Evolutionary conservation across 495 filamentous ascomycete species (phyloP), one percentile per base, ranked within the genome.

Genomic region (Neurospora terricola): DNA sequence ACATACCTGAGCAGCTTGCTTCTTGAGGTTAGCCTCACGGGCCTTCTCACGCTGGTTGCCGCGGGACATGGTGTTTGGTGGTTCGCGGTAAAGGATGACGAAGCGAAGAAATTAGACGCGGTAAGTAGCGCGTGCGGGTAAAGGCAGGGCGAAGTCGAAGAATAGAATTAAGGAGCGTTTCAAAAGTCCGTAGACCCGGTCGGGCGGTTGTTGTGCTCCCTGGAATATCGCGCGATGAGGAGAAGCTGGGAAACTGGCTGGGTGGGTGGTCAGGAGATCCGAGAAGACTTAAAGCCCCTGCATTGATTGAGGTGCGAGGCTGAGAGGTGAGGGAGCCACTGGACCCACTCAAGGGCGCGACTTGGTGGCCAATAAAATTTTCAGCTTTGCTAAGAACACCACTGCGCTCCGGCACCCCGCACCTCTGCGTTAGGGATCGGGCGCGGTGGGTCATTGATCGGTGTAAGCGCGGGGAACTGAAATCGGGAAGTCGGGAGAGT

Each of bases 11-110:
- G 79, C 74, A 38, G 86, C 83, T 69, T 84, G 79, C 79, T 89
- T 88, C 86, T 94, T 93, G 80, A 88, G 87, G 78, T 86, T 90
- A 83, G 93, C 94, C 82, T 92, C 91, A 73, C 94, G 92, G 78
- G 91, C 92, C 82, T 92, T 92, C 71, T 97, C 94, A 78, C 94
- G 89, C 86, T 98, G 94, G 80, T 98, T 98, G 75, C 94, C 94
- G 80, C 94, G 92, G 73, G 94, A 89, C 94, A 97, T 97, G 40
- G 80, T 87, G 73, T 70, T 14, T 45, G 30, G 70, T 71, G 48
- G 54, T 71, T 72, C 30, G 72, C 62, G 27, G 38, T 23, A 38
- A 68, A 36, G 69, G 30, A 34, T 12, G 39, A 75, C 27, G 68
- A 21, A 73, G 45, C 34, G 66, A 73, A 68, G 18, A 71, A 73